A percentile compares a stretch with the other conserved stretches of the same genome.
These are phyloP conservation scores for Apostasia shenzhenica DNA, from an alignment of 106 monocot genomes.

Conservation along the genomic window DNA sequence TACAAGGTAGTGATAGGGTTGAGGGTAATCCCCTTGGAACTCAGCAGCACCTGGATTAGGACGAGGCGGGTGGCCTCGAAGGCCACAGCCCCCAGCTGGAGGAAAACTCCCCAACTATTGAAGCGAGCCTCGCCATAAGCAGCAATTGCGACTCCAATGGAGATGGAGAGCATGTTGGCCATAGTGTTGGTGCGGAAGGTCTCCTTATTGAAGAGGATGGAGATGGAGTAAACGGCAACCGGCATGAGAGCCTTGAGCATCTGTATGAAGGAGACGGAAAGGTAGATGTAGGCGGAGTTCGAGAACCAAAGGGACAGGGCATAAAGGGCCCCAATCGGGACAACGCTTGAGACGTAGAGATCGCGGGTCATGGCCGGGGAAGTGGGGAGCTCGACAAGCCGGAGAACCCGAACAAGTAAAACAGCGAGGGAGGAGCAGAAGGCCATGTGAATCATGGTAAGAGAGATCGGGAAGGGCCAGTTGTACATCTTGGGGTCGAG, in stretches of 20 bases:
- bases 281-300: slow-evolving; percentile 56
- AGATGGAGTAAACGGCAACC: slow-evolving; percentile 50
- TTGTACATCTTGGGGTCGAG: slow-evolving; percentile 21
- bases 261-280: slow-evolving; percentile 61
- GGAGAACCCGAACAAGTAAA: slow-evolving; percentile 4
- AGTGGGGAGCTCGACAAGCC: slow-evolving; percentile 1
- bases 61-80: slow-evolving; percentile 43
- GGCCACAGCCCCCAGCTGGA: slow-evolving; percentile 36
- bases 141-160: slow-evolving; percentile 32
- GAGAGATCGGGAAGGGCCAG: slow-evolving; percentile 19
- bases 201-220: slow-evolving; percentile 24
- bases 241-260: slow-evolving; percentile 60
- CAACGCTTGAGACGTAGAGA: slow-evolving; percentile 39
- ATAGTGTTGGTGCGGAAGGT: slow-evolving; percentile 15
- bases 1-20: slow-evolving; percentile 41
- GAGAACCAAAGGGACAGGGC: slow-evolving; percentile 52
- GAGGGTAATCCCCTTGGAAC: slow-evolving; percentile 32
- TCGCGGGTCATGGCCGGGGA: slow-evolving; percentile 13
- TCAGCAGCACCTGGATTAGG: slow-evolving; percentile 38
- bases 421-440: slow-evolving; percentile 5
- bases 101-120: slow-evolving; percentile 17
- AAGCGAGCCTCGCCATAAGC: slow-evolving; percentile 40
- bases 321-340: slow-evolving; percentile 43
- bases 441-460: slow-evolving; percentile 9
- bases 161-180: slow-evolving; percentile 38